phyloP scores from a whole-genome alignment of 2,329 filamentous ascomycete species.

The Beauveria pseudobassiana region DNA sequence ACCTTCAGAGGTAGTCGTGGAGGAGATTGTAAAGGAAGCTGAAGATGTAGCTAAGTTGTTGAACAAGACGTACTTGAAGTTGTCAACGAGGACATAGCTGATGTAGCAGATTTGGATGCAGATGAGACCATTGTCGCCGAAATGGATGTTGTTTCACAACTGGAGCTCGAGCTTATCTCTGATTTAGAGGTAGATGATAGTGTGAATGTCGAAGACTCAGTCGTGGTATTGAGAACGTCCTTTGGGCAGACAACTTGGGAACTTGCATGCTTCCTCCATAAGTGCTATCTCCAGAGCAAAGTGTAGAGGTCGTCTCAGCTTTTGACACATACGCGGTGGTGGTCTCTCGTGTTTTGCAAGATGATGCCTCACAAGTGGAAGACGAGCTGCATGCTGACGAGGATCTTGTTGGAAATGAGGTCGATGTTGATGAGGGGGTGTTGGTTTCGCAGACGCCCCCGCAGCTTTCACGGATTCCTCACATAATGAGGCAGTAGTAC shows the following conservation, averaged over 20 bases:
- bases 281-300: not conserved
- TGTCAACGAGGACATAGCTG: not conserved
- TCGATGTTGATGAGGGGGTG: not conserved
- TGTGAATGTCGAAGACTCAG: not conserved
- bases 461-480: not conserved
- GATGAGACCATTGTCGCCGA: not conserved
- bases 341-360: not conserved
- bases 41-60: not conserved
- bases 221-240: conserved; percentile 2
- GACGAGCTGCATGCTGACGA: not conserved
- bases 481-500: not conserved
- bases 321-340: not conserved
- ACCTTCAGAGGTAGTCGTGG: not conserved
- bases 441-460: not conserved
- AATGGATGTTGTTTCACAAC: not conserved
- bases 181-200: not conserved
- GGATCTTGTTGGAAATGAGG: not conserved
- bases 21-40: not conserved
- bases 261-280: conserved; percentile 1
- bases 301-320: not conserved
- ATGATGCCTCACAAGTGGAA: not conserved
- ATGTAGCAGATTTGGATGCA: not conserved
- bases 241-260: not conserved
- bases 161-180: not conserved
- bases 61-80: not conserved